Evolutionary conservation across 2,329 filamentous ascomycete genomes (phyloP).

Genomic region (Botryotinia calthae): DNA sequence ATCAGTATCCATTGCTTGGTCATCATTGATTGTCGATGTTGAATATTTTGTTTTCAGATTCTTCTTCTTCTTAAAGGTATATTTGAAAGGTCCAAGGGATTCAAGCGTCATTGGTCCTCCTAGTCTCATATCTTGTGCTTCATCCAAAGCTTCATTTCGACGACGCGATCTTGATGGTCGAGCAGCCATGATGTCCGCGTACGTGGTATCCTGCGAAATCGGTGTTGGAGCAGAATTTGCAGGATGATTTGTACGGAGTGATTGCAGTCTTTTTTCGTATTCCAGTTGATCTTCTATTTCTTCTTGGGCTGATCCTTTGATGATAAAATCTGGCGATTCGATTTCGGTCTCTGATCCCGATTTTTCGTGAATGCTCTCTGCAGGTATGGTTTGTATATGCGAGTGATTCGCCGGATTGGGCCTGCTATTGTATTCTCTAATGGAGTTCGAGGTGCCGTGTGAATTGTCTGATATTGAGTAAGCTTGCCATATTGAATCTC

Average conservation of each 20-base stretch:
- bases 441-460: not conserved
- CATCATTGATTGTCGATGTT: not conserved
- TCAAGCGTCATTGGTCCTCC: conserved; percentile 21
- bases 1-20: not conserved
- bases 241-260: not conserved
- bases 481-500: conserved; percentile 7
- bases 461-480: conserved; percentile 15
- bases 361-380: not conserved
- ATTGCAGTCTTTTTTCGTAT: conserved; percentile 6
- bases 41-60: conserved; percentile 14
- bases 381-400: conserved; percentile 18
- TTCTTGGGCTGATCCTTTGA: conserved; percentile 19
- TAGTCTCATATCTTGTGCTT: conserved; percentile 15
- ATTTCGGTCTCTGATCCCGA: not conserved
- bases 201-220: conserved; percentile 4
- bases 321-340: conserved; percentile 11
- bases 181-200: conserved; percentile 24
- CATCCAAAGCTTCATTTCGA: conserved; percentile 9
- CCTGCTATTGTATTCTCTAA: conserved; percentile 13
- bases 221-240: not conserved
- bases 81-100: conserved; percentile 24
- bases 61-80: conserved; percentile 25
- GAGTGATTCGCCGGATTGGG: conserved; percentile 10
- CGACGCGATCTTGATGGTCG: conserved; percentile 14
- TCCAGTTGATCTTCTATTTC: conserved; percentile 21